A percentile compares a stretch with the other conserved stretches of the same genome.
phyloP scores from a whole-genome alignment of 495 filamentous ascomycete genomes.

The Hypoxylon rickii region DNA sequence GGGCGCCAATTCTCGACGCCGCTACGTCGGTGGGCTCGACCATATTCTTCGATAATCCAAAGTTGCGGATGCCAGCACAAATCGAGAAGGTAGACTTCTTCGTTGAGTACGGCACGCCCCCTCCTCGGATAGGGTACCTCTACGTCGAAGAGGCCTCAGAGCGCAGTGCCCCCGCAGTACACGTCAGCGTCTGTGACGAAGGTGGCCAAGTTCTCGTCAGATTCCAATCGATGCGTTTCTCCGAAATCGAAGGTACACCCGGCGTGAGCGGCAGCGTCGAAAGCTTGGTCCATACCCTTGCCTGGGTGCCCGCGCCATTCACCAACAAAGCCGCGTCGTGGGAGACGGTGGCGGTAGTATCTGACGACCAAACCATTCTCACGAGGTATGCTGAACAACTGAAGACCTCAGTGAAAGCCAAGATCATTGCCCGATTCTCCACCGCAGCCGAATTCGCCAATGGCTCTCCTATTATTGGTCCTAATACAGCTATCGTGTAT shows the following conservation, averaged over 20 bases:
- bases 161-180: constrained; percentile 5
- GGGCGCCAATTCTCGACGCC: constrained; percentile 52
- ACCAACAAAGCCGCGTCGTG: constrained; percentile 35
- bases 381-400: constrained; percentile 20
- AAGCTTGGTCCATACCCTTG: constrained; percentile 43
- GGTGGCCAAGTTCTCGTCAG: constrained; percentile 36
- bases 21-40: constrained; percentile 54
- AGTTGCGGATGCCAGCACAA: constrained; percentile 50
- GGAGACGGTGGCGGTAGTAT: constrained; percentile 33
- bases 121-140: constrained; percentile 30
- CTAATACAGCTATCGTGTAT: constrained; percentile 33
- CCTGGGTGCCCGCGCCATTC: constrained; percentile 41
- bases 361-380: constrained; percentile 5
- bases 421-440: constrained; percentile 8
- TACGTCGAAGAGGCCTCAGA: constrained; percentile 32
- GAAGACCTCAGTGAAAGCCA: background rate
- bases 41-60: constrained; percentile 47
- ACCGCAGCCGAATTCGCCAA: constrained; percentile 4
- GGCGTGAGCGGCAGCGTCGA: constrained; percentile 35
- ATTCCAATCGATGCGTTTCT: constrained; percentile 44
- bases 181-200: constrained; percentile 32
- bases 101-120: constrained; percentile 15
- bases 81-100: constrained; percentile 35
- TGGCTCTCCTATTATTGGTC: background rate
- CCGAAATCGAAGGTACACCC: constrained; percentile 45